phyloP scores from a whole-genome alignment of 2,329 filamentous ascomycete genomes.

The Pestalotiopsis sp. region DNA sequence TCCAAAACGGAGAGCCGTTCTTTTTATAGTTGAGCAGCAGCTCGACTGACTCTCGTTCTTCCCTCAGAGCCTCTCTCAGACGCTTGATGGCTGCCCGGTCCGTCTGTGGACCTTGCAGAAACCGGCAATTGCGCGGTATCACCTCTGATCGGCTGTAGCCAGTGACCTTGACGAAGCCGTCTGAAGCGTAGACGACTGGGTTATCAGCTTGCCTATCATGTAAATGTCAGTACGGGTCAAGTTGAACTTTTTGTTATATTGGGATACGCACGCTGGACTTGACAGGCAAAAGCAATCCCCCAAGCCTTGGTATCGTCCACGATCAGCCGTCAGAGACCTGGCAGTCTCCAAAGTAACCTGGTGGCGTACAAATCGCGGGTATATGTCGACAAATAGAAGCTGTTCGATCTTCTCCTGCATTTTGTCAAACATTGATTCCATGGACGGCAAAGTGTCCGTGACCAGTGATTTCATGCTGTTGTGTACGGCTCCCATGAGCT shows the following conservation, averaged over 20 bases:
- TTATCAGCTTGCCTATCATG: conserved; percentile 37
- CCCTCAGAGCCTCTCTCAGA: conserved; percentile 35
- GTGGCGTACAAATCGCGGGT: conserved; percentile 50
- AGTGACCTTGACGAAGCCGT: conserved; percentile 48
- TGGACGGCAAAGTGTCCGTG: conserved; percentile 34
- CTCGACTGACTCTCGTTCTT: conserved; percentile 15
- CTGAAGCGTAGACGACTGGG: conserved; percentile 47
- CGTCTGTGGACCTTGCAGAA: conserved; percentile 44
- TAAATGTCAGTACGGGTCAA: not conserved
- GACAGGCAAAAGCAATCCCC: conserved; percentile 47
- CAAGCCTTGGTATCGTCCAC: conserved; percentile 38
- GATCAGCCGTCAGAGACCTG: conserved; percentile 22
- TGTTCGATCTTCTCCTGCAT: conserved; percentile 40
- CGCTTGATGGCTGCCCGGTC: conserved; percentile 37
- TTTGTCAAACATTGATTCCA: conserved; percentile 39
- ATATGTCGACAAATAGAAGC: conserved; percentile 43
- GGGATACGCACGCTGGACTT: conserved; percentile 29
- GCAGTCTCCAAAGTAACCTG: conserved; percentile 44
- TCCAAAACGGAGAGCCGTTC: conserved; percentile 52
- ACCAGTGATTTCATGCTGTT: conserved; percentile 25
- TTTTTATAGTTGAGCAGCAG: conserved; percentile 45
- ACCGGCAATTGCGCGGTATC: conserved; percentile 46
- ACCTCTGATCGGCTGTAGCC: conserved; percentile 47
- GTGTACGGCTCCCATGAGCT: conserved; percentile 28
- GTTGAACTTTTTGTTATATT: not conserved